Evolutionary conservation across 225 moss, liverwort and hornwort species (phyloP).

Genomic region (Physcomitrium patens): DNA sequence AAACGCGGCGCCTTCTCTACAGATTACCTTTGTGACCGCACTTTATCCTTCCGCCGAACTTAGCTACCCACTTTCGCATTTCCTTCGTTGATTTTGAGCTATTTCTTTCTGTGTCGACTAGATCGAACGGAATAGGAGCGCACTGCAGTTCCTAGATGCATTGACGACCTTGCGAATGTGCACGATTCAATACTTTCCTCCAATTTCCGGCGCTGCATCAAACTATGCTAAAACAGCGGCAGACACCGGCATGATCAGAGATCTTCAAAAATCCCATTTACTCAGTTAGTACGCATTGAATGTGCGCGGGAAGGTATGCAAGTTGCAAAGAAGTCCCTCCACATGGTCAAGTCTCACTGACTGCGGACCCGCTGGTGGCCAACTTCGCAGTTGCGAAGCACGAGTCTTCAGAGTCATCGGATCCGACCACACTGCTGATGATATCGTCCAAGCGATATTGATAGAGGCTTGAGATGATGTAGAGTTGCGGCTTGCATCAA

Average conservation of each 20-base stretch:
- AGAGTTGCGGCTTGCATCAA: too few relatives aligned
- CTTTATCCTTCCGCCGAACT: too few relatives aligned
- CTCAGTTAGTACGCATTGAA: too few relatives aligned
- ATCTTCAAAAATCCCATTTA: background rate
- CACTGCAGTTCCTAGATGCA: background rate
- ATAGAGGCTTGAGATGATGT: background rate
- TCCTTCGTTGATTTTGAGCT: too few relatives aligned
- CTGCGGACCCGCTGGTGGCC: background rate
- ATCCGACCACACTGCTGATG: slow-evolving; percentile 2
- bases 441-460: background rate
- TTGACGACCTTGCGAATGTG: background rate
- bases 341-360: slow-evolving; percentile 7
- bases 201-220: background rate
- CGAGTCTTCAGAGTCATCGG: background rate
- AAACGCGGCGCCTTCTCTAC: too few relatives aligned
- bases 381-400: slow-evolving; percentile 14
- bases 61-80: too few relatives aligned
- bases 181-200: too few relatives aligned
- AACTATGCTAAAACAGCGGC: background rate
- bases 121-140: slow-evolving; percentile 13
- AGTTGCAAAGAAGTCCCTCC: background rate
- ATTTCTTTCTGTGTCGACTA: background rate
- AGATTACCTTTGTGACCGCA: too few relatives aligned
- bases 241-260: slow-evolving; percentile 2
- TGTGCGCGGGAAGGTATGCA: background rate